phyloP scores from a whole-genome alignment of 1,284 basidiomycete genomes.

The Amylostereum chailletii region DNA sequence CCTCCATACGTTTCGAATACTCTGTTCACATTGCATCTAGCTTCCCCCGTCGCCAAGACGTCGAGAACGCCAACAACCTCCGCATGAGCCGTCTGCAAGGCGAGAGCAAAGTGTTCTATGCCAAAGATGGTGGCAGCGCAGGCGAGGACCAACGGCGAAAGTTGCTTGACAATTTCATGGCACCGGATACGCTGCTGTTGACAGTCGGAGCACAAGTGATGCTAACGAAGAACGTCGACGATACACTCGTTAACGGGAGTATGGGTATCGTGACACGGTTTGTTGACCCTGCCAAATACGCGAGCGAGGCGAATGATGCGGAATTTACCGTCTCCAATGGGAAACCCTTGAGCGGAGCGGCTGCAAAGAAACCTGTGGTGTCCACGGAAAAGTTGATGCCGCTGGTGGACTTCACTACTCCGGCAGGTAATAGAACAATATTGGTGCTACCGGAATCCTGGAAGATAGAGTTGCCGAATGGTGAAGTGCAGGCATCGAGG shows the following conservation, averaged over 20 bases:
- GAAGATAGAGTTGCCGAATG: slow-evolving; percentile 80
- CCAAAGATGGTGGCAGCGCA: slow-evolving; percentile 39
- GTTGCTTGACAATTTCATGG: slow-evolving; percentile 28
- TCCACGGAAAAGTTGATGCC: slow-evolving; percentile 16
- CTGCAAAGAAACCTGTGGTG: slow-evolving; percentile 10
- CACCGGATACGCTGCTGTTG: slow-evolving; percentile 24
- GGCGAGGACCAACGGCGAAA: slow-evolving; percentile 23
- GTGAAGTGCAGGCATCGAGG: slow-evolving; percentile 70
- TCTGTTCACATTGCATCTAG: slow-evolving; percentile 26
- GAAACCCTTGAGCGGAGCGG: slow-evolving; percentile 15
- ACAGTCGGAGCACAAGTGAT: slow-evolving; percentile 59
- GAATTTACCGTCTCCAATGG: slow-evolving; percentile 16
- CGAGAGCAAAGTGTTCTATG: slow-evolving; percentile 27
- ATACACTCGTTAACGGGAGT: slow-evolving; percentile 27
- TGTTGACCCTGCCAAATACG: slow-evolving; percentile 19
- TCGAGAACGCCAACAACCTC: slow-evolving; percentile 64
- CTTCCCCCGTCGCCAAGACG: slow-evolving; percentile 83
- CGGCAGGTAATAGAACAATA: slow-evolving; percentile 26
- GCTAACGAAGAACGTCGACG: slow-evolving; percentile 60
- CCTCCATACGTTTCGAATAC: slow-evolving; percentile 2
- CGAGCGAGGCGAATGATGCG: slow-evolving; percentile 18
- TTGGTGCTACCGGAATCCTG: slow-evolving; percentile 61
- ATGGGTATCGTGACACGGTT: slow-evolving; percentile 28
- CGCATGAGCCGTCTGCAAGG: slow-evolving; percentile 40
- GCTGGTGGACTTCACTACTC: slow-evolving; percentile 25